Evolutionary conservation across 1,284 basidiomycete species (phyloP), one percentile per base, ranked within the genome.

Genomic region (Ustilago crameri): DNA sequence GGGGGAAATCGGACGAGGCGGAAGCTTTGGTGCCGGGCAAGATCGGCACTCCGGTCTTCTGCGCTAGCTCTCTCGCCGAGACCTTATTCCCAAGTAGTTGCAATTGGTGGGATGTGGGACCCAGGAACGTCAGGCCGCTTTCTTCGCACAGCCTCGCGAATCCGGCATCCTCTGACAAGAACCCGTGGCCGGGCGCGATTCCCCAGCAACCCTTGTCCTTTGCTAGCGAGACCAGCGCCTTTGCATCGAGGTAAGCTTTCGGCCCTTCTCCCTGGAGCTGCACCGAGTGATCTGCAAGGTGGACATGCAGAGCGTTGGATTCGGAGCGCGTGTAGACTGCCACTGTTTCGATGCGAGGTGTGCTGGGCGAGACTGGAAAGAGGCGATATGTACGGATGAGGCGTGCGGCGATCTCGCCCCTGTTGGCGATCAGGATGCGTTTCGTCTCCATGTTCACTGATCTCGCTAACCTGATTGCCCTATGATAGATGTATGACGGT

Each of bases 201-300:
- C 51, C 68, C 62, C 89, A 86, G 4, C 88, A 90, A 26, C 85
- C 87, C 51, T 58, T 75, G 75, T 84, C 84, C 4, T 84, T 81
- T 53, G 83, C 84, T 70, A 87, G 87, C 32, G 88, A 85, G 1
- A 84, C 72, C 9, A 89, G 64, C 20, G 90, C 42, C 8, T 40
- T n/a, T 9, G 26, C 44, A 41, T 76, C 64, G n/a, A 76, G 55
- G 47, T 72, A 76, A 14, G 72, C 64, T 22, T 82, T 40, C 5
- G 72, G 60, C 3, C 73, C 74, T 10, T 63, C 43, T 27, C 37
- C 37, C 80, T 40, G 88, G 82, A 70, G 52, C 12, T 35, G 51
- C 12, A 59, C 50, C 1, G 52, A 34, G 4, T 17, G 20, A 15
- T 53, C 44, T 10, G 58, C 51, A 0, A 60, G 52, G 14, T 60